phyloP scores from a whole-genome alignment of 805 yeast genomes.

The Monosporozyma siamensis region DNA sequence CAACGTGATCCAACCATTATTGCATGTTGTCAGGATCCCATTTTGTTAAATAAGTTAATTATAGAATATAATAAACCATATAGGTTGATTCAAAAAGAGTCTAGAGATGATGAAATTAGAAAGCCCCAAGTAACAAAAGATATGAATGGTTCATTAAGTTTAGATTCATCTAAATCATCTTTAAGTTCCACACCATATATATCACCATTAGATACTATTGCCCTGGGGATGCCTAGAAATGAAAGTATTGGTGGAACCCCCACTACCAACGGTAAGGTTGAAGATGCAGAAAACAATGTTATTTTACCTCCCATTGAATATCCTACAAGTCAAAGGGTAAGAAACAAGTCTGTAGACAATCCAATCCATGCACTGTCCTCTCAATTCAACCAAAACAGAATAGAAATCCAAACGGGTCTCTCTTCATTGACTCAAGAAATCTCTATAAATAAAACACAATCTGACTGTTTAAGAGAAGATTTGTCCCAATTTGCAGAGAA shows the following conservation, averaged over 20 bases:
- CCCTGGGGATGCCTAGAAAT: constrained; percentile 6
- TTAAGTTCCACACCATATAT: constrained; percentile 1
- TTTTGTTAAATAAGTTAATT: constrained; percentile 1
- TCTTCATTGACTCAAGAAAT: too few species aligned
- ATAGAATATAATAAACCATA: constrained; percentile 8
- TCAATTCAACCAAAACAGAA: too few species aligned
- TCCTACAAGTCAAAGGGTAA: neutral
- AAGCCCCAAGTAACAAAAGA: neutral
- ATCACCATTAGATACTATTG: constrained; percentile 17
- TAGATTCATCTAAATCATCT: neutral
- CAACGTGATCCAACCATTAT: constrained; percentile 5
- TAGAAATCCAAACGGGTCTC: too few species aligned
- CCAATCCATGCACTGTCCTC: too few species aligned
- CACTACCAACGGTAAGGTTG: neutral
- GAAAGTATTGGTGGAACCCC: too few species aligned
- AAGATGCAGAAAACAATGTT: neutral
- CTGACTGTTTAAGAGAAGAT: too few species aligned
- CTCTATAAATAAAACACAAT: too few species aligned
- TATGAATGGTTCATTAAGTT: neutral
- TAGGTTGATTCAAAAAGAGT: constrained; percentile 5
- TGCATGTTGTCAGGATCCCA: constrained; percentile 1
- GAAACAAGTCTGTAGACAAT: too few species aligned
- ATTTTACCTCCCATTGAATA: neutral
- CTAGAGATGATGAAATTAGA: neutral
- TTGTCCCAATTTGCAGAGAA: too few species aligned